Percentiles rank a stretch among this genome's conserved stretches.
Evolutionary conservation across 345 rosid genomes (phyloP).

Genomic region (Clausena lansium): DNA sequence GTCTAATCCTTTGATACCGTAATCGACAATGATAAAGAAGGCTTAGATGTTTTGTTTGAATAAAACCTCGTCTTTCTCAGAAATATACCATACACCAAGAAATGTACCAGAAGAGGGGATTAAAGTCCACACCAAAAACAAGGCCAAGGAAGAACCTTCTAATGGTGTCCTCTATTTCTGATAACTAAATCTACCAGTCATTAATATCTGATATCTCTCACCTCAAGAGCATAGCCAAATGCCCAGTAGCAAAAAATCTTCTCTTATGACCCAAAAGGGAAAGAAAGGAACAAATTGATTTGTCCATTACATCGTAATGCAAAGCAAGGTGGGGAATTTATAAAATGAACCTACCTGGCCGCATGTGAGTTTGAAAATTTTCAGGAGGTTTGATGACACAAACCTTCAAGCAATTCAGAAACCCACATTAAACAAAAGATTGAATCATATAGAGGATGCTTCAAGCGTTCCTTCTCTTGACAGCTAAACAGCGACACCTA

Average conservation of each 20-base stretch:
- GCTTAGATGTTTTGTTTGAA: too few species aligned
- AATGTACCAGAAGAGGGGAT: too few species aligned
- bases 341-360: background rate
- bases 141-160: too few species aligned
- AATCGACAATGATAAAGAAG: too few species aligned
- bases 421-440: background rate
- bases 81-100: too few species aligned
- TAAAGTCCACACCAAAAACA: too few species aligned
- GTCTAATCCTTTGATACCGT: too few species aligned
- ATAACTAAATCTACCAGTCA: background rate
- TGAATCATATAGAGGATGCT: background rate
- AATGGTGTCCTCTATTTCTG: too few species aligned
- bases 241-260: background rate
- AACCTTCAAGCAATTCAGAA: background rate
- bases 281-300: background rate
- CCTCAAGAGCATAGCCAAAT: background rate
- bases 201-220: background rate
- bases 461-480: background rate
- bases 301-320: background rate
- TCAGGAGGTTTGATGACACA: background rate
- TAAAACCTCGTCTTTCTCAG: too few species aligned
- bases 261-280: slow-evolving; percentile 36
- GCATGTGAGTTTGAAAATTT: background rate
- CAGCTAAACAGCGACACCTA: background rate
- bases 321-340: background rate